phyloP scores from a whole-genome alignment of 768 basidiomycete genomes.

The Boletus rex-veris region DNA sequence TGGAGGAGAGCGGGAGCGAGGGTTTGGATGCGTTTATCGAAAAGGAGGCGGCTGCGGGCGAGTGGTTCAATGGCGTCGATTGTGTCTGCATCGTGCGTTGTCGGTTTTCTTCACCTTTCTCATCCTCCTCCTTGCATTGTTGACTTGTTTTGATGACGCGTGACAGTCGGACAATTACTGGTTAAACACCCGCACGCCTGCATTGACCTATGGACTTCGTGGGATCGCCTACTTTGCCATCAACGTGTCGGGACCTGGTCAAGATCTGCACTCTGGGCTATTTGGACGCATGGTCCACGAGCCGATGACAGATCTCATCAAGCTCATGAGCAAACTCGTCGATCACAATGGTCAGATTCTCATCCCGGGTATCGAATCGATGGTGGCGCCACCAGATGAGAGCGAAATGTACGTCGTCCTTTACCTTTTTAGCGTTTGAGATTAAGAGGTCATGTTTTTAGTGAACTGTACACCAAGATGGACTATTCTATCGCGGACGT shows the following conservation, averaged over 20 bases:
- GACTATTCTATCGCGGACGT: slow-evolving; percentile 74
- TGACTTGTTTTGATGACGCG: neutral
- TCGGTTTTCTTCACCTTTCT: neutral
- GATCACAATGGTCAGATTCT: slow-evolving; percentile 76
- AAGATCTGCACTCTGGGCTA: slow-evolving; percentile 88
- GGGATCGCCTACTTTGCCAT: slow-evolving; percentile 86
- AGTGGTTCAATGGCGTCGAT: slow-evolving; percentile 85
- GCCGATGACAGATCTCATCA: slow-evolving; percentile 92
- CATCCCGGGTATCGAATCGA: slow-evolving; percentile 83
- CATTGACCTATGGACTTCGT: slow-evolving; percentile 83
- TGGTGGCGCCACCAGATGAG: slow-evolving; percentile 69
- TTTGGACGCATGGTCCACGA: slow-evolving; percentile 82
- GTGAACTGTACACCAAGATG: slow-evolving; percentile 67
- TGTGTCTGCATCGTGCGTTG: slow-evolving; percentile 84
- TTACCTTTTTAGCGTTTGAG: neutral
- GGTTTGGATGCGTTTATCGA: slow-evolving; percentile 86
- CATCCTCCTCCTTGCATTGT: too few relatives aligned
- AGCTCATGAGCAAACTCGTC: slow-evolving; percentile 83
- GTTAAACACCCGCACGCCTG: slow-evolving; percentile 79
- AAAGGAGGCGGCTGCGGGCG: slow-evolving; percentile 63
- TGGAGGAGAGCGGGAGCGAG: slow-evolving; percentile 94
- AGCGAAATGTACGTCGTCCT: slow-evolving; percentile 56
- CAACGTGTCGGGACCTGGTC: slow-evolving; percentile 75
- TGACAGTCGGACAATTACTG: slow-evolving; percentile 89
- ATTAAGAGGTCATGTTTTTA: slow-evolving; percentile 20